Evolutionary conservation across 2,329 filamentous ascomycete species (phyloP), one percentile per base, ranked within the genome.

Genomic region (Colletotrichum salicis): DNA sequence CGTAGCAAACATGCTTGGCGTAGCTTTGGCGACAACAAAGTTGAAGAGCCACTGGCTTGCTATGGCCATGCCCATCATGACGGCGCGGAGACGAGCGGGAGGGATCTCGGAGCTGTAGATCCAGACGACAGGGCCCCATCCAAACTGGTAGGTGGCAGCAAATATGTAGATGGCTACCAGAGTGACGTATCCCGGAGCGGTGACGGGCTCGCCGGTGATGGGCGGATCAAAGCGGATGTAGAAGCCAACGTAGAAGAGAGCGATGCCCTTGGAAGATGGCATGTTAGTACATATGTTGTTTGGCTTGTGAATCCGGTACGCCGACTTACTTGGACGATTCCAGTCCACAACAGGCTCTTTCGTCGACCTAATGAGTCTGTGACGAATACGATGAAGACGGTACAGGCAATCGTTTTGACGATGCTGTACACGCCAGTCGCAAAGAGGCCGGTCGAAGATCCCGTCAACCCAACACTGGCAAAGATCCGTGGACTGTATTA

Each of bases 101-200:
- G 86, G 86, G 64, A 87, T 87, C 73, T 87, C 85, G 0, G 82
- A 83, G 12, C 82, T 82, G 67, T 85, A 85, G 0, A 84, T 84
- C 82, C 82, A 83, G 0, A 82, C 83, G 63, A 82, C 83, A 3
- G 81, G 81, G 64, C 83, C 81, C 82, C 82, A 84, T 7, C 81
- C 81, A 24, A 81, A 80, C 55, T 81, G 82, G 56, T 81, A 81
- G 57, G 82, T 79, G 48, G 75, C 74, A 29, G 73, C 76, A 76
- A 93, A 93, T 22, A 93, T 82, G 82, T 91, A 93, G 68, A 93
- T 90, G 77, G 88, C 91, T 63, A 91, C 87, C 0, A 93, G 84
- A 0, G 91, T 90, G 52, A 91, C 84, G 78, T 92, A 92, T 11
- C 91, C 91, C 27, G 78, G 78, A 10, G 73, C 65, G 66, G 78